Evolutionary conservation across 305 asterid genomes (phyloP).

Genomic region (Fraxinus platypoda): DNA sequence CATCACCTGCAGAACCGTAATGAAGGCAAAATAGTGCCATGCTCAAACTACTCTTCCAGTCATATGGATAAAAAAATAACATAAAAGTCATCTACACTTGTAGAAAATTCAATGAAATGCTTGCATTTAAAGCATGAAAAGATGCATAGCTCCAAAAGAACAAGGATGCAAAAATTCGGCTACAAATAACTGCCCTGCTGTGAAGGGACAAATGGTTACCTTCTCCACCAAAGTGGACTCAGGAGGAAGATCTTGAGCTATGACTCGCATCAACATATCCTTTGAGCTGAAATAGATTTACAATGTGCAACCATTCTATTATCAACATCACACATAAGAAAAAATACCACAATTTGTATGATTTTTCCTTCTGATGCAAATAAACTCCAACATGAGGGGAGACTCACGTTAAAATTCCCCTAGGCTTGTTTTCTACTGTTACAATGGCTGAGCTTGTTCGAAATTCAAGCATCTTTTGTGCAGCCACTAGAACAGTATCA

Average conservation of each 20-base stretch:
- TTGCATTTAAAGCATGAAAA: not conserved
- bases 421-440: constrained; percentile 77
- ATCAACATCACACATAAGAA: not conserved
- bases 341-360: not conserved
- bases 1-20: constrained; percentile 64
- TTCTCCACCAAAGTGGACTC: constrained; percentile 81
- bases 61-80: not conserved
- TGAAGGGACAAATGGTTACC: constrained; percentile 36
- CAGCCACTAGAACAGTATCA: constrained; percentile 75
- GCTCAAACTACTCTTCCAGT: not conserved
- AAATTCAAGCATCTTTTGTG: constrained; percentile 74
- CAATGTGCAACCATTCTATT: not conserved
- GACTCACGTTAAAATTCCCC: constrained; percentile 89
- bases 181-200: not conserved
- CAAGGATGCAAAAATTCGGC: not conserved
- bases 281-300: constrained; percentile 54
- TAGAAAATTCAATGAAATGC: not conserved
- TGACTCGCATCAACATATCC: constrained; percentile 92
- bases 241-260: constrained; percentile 81
- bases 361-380: not conserved
- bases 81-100: not conserved
- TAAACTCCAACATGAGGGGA: constrained; percentile 16
- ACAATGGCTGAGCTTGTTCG: constrained; percentile 66
- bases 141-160: not conserved
- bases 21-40: not conserved